Evolutionary conservation across 768 basidiomycete species (phyloP), one percentile per base, ranked within the genome.

Genomic region (Nidularia sp.): DNA sequence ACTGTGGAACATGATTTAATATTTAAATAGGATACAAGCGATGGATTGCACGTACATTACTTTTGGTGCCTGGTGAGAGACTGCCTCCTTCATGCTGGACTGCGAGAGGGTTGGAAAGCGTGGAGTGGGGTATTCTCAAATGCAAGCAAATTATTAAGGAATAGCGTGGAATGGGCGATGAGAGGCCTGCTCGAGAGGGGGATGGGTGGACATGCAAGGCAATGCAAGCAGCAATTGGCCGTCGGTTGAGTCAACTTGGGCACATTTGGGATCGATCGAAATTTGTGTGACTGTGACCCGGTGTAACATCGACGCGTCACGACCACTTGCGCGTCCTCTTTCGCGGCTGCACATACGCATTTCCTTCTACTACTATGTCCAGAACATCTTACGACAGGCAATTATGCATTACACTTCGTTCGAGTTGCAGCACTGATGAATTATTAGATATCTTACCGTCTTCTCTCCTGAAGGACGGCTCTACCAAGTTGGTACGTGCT

Each of bases 391-490:
- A 97, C 70, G 94, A 97, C 68, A 80, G 93, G 91, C 86, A 3
- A 53, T 53, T 32, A 48, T 15, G n/a, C n/a, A 6, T 32, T 44
- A 15, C 9, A 39, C 36, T 15, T 39, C 36, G 9, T 39, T 15
- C 36, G 18, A 18, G 18, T 18, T 18, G 18, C 18, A 18, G 18
- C 18, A 18, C 34, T 32, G 18, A 15, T 18, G n/a, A 22, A 10
- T 39, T 10, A 49, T 5, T 53, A 88, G 92, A 79, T 98, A 92
- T 71, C 84, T 98, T 44, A 98, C 96, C 29, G 91, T 98, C 59
- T 97, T 97, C 77, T 97, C 93, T 2, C 94, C 94, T 2, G 93
- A 99, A 74, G 97, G 97, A 39, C 84, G 96, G 52, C 74, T 99
- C 53, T 99, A 98, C 67, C 97, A 99, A 94, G 96, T 98, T 66